phyloP scores from a whole-genome alignment of 2,329 filamentous ascomycete species.

The Thelonectria blattea region DNA sequence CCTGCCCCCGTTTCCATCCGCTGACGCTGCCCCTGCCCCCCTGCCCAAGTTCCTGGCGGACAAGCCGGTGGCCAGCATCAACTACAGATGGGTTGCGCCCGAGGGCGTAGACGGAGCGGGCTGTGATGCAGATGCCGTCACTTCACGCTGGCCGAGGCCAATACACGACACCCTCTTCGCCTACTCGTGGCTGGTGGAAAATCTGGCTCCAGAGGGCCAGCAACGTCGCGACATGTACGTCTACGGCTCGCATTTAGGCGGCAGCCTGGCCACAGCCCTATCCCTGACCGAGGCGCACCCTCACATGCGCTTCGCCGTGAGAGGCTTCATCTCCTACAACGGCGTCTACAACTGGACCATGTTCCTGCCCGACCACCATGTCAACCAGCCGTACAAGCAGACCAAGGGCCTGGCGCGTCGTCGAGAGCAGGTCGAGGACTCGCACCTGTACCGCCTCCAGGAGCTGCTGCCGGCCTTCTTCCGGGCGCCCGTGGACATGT shows the following conservation, averaged over 20 bases:
- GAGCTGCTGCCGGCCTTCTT: constrained; percentile 53
- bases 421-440: constrained; percentile 36
- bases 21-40: constrained; percentile 32
- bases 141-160: constrained; percentile 59
- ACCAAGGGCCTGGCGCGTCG: constrained; percentile 23
- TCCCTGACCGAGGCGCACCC: constrained; percentile 61
- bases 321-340: constrained; percentile 62
- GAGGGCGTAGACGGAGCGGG: constrained; percentile 4
- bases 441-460: constrained; percentile 47
- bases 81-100: constrained; percentile 61
- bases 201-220: constrained; percentile 47
- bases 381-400: constrained; percentile 43
- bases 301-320: constrained; percentile 52
- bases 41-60: constrained; percentile 51
- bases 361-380: constrained; percentile 60
- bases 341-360: constrained; percentile 70
- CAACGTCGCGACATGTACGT: constrained; percentile 50
- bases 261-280: constrained; percentile 61
- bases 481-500: constrained; percentile 53
- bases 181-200: constrained; percentile 58
- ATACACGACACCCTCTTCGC: constrained; percentile 62
- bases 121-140: constrained; percentile 10
- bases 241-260: constrained; percentile 65
- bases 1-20: constrained; percentile 56
- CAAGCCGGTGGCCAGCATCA: constrained; percentile 59